A percentile compares a stretch with the other conserved stretches of the same genome.
Evolutionary conservation across 2,329 filamentous ascomycete genomes (phyloP).

Genomic region (Alternaria alternata): DNA sequence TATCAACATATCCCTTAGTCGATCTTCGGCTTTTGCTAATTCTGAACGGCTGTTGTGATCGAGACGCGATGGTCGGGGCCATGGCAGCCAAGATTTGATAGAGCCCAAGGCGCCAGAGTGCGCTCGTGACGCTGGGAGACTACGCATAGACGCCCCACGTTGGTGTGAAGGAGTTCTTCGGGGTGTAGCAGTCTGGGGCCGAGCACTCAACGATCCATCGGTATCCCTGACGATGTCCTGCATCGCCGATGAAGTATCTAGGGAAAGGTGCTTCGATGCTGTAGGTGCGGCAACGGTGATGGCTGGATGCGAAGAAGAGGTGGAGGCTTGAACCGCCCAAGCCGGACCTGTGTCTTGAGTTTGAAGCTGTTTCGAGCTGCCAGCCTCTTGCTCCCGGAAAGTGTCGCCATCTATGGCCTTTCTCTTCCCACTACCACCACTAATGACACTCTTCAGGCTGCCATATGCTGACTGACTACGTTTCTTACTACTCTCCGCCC

Average conservation of each 20-base stretch:
- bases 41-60: constrained; percentile 29
- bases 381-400: constrained; percentile 28
- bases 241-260: constrained; percentile 41
- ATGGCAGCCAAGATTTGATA: constrained; percentile 47
- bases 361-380: constrained; percentile 18
- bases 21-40: constrained; percentile 41
- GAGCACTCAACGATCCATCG: constrained; percentile 13
- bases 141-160: constrained; percentile 33
- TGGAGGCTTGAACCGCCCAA: constrained; percentile 40
- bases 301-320: constrained; percentile 38
- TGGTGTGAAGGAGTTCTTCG: constrained; percentile 29
- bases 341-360: constrained; percentile 29
- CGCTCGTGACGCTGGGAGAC: constrained; percentile 28
- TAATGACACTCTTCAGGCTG: constrained; percentile 51
- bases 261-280: constrained; percentile 48
- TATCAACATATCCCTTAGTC: constrained; percentile 44
- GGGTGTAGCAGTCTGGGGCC: constrained; percentile 20
- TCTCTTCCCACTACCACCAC: constrained; percentile 44
- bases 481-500: constrained; percentile 34
- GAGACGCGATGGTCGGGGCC: constrained; percentile 37
- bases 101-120: constrained; percentile 44
- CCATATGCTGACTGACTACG: constrained; percentile 49
- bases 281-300: constrained; percentile 45
- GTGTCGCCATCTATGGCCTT: constrained; percentile 33
- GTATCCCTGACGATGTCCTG: constrained; percentile 28